Conservation (phyloP, 805 yeast genomes). For the Yamadazyma nakazawae region DNA sequence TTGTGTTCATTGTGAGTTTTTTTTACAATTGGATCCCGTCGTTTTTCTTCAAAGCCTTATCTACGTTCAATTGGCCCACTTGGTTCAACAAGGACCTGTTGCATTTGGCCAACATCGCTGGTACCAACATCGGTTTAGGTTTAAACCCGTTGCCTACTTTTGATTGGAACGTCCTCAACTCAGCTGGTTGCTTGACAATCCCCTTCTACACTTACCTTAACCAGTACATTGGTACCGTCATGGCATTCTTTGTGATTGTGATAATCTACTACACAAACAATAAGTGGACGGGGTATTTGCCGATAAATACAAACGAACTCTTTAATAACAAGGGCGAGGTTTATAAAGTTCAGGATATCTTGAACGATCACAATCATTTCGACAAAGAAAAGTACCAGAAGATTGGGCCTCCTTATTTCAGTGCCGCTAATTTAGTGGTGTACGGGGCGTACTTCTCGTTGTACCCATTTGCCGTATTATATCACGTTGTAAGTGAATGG, state of each 20-base stretch:
- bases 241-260: constrained; percentile 32
- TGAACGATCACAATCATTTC: constrained; percentile 42
- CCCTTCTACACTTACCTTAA: constrained; percentile 44
- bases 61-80: constrained; percentile 45
- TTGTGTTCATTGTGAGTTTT: constrained; percentile 32
- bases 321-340: constrained; percentile 50
- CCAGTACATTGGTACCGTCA: constrained; percentile 33
- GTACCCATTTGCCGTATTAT: constrained; percentile 54
- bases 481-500: constrained; percentile 47
- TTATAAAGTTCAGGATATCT: constrained; percentile 45
- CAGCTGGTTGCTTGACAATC: constrained; percentile 37
- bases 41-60: constrained; percentile 36
- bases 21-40: constrained; percentile 43
- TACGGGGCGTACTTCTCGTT: constrained; percentile 57
- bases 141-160: constrained; percentile 41
- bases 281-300: constrained; percentile 49
- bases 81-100: constrained; percentile 41
- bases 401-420: constrained; percentile 66
- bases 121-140: constrained; percentile 37
- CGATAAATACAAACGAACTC: constrained; percentile 49
- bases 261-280: constrained; percentile 44
- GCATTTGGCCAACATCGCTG: constrained; percentile 38
- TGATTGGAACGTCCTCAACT: constrained; percentile 41
- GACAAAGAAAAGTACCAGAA: constrained; percentile 45
- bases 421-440: constrained; percentile 57